Conservation (phyloP, 2,329 filamentous ascomycete genomes). For the Pseudogymnoascus sp. region DNA sequence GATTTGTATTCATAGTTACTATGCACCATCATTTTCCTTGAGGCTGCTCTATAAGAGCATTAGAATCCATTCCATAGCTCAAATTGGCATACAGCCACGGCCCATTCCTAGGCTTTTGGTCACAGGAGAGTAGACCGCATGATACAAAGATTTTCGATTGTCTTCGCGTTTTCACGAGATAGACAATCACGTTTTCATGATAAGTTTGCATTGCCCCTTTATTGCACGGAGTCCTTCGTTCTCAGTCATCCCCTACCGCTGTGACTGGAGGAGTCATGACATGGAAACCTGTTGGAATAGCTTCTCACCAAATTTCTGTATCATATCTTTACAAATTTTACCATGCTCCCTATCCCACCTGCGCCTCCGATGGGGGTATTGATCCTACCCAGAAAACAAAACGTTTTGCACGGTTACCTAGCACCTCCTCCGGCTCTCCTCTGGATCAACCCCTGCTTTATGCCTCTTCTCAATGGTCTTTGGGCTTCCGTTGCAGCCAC, state of each 20-base stretch:
- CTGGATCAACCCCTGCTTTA: too few relatives aligned
- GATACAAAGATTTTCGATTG: background rate
- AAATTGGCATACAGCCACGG: background rate
- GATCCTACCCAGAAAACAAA: too few relatives aligned
- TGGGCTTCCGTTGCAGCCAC: background rate
- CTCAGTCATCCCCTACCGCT: background rate
- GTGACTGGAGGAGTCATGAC: background rate
- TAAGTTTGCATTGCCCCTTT: background rate
- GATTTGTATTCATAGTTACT: background rate
- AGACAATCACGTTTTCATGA: background rate
- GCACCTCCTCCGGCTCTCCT: too few relatives aligned
- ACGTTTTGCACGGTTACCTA: too few relatives aligned
- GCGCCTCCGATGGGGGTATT: too few relatives aligned
- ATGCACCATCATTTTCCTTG: background rate
- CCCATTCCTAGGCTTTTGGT: background rate
- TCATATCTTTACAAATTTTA: too few relatives aligned
- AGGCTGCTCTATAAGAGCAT: background rate
- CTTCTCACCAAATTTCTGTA: background rate
- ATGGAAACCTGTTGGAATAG: too few relatives aligned
- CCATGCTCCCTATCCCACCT: too few relatives aligned
- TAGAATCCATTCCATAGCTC: background rate
- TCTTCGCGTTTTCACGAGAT: background rate
- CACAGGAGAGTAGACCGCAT: background rate
- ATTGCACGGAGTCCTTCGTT: background rate
- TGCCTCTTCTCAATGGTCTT: background rate